Evolutionary conservation across 345 rosid species (phyloP), one percentile per base, ranked within the genome.

Genomic region (Excoecaria cochinchinensis): DNA sequence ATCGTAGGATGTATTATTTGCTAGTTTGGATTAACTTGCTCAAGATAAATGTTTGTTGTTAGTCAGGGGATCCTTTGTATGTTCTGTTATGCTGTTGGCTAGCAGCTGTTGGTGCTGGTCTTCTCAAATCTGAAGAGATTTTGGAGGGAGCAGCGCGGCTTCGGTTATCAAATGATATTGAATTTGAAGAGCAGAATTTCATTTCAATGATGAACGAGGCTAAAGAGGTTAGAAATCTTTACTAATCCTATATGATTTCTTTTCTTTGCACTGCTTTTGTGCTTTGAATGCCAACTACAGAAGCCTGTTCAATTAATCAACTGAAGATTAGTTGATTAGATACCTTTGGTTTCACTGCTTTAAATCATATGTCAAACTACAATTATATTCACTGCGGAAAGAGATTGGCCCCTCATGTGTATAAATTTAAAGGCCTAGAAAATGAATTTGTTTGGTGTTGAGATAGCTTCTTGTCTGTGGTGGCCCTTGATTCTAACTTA

Each of bases 91-190:
- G 98, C 79, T 92, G 99, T 82, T 95, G 98, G 98, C 81, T 88
- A 69, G 91, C 99, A 44, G 99, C 97, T 62, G 91, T 91, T 6
- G 97, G 99, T 69, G 99, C 98, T 69, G 99, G 99, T 64, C 91
- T 95, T 75, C 84, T 95, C 56, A 95, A 92, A 82, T 92, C 98
- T 16, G 98, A 92, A 82, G 98, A 92, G 84, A 91, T 95, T 51
- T 82, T 91, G 76, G 97, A 90, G 51, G 96, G 95, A 46, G 97
- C 84, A 25, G 88, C 94, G 0, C 85, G 97, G 76, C 94, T 95
- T 82, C 88, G 91, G 68, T 69, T 95, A 74, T 91, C 99, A 0
- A 85, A 89, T 68, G 97, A 95, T 81, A 84, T 91, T 42, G 99
- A 95, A 77, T 92, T 95, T 10, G 99, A 95, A 83, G 97, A 95